phyloP scores from a whole-genome alignment of 192 early-diverging fungal genomes.

The Lunasporangiospora selenospora region DNA sequence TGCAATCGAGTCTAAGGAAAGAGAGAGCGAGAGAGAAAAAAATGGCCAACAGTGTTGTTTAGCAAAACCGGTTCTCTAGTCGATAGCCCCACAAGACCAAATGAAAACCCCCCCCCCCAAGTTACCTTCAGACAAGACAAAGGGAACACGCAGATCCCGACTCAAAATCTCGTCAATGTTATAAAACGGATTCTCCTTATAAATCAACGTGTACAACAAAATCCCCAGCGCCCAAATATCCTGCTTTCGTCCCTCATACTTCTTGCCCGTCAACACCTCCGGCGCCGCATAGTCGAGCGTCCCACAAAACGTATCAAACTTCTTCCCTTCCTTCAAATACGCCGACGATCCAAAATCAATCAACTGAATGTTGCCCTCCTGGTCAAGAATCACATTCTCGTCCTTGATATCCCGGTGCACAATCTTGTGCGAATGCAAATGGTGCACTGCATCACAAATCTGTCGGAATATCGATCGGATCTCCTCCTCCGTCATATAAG shows the following conservation, averaged over 20 bases:
- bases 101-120: too few species aligned
- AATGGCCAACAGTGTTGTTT: not conserved
- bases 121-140: conserved; percentile 59
- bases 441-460: conserved; percentile 60
- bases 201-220: conserved; percentile 76
- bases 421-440: conserved; percentile 69
- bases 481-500: conserved; percentile 58
- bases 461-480: conserved; percentile 64
- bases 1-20: conserved; percentile 53
- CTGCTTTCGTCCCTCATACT: conserved; percentile 76
- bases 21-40: not conserved
- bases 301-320: conserved; percentile 76
- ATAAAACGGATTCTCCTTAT: conserved; percentile 77
- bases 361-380: conserved; percentile 65
- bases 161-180: conserved; percentile 68
- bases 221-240: conserved; percentile 88
- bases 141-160: conserved; percentile 61
- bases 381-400: conserved; percentile 83
- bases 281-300: conserved; percentile 82
- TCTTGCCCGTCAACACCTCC: conserved; percentile 68
- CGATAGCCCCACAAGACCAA: too few species aligned
- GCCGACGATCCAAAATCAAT: conserved; percentile 86
- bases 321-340: conserved; percentile 57
- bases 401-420: conserved; percentile 91
- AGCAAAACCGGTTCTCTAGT: not conserved